Evolutionary conservation across 208 protist genomes (phyloP).

Genomic region (Leishmania mexicana): DNA sequence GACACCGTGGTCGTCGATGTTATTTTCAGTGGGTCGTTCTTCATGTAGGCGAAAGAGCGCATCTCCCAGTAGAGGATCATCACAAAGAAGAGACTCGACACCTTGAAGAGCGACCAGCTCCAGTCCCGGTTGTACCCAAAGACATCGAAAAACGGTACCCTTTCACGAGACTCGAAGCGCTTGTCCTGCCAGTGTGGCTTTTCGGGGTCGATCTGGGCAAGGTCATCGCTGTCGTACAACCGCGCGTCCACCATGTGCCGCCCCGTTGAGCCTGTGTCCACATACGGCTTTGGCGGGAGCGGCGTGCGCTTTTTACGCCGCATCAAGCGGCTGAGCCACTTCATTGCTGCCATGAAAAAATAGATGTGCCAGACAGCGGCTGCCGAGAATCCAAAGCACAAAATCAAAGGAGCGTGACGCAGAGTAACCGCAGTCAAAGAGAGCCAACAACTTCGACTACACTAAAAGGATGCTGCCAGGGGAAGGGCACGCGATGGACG

Average conservation of each 20-base stretch:
- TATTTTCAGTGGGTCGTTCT: conserved; percentile 50
- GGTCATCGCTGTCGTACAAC: conserved; percentile 63
- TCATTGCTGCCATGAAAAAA: conserved; percentile 28
- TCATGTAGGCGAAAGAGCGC: conserved; percentile 56
- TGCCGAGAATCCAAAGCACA: neutral
- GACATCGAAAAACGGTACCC: conserved; percentile 85
- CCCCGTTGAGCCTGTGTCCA: conserved; percentile 64
- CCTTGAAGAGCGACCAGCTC: conserved; percentile 88
- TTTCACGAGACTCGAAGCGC: conserved; percentile 77
- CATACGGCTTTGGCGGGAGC: conserved; percentile 88
- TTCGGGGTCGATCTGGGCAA: conserved; percentile 83
- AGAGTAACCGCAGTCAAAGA: neutral
- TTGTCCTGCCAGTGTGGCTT: conserved; percentile 90
- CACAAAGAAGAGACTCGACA: conserved; percentile 60
- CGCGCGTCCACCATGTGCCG: conserved; percentile 75
- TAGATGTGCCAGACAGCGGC: neutral
- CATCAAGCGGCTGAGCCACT: conserved; percentile 72
- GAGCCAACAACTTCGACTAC: neutral
- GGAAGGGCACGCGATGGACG: neutral
- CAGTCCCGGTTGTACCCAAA: conserved; percentile 91
- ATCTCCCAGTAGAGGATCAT: conserved; percentile 74
- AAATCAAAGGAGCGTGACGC: neutral
- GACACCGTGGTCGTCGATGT: conserved; percentile 71
- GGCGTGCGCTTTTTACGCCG: conserved; percentile 48
- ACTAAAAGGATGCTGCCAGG: neutral